These are phyloP conservation scores for Coemansia sp. DNA, from an alignment of 192 early-diverging fungal genomes.

Conservation along the genomic window DNA sequence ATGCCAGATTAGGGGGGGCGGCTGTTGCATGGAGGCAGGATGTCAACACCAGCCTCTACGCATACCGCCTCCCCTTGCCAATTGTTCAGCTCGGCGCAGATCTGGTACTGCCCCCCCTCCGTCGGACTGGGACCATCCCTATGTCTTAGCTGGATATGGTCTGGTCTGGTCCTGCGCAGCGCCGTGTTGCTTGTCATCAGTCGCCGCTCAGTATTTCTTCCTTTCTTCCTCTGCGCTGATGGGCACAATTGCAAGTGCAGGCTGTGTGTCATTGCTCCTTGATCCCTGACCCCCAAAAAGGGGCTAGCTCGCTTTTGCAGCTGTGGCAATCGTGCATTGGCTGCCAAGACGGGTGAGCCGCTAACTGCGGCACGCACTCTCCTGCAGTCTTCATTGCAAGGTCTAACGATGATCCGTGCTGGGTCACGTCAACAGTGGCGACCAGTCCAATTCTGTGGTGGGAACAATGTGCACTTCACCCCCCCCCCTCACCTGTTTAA, in stretches of 20 bases:
- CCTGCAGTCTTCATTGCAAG: not conserved
- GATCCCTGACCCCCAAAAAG: not conserved
- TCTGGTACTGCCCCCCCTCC: not conserved
- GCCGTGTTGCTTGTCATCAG: not conserved
- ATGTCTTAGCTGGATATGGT: not conserved
- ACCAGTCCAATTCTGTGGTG: not conserved
- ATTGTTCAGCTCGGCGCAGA: not conserved
- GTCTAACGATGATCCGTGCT: slow-evolving; percentile 1
- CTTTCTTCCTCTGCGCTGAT: not conserved
- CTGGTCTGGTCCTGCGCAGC: not conserved
- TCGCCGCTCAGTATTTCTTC: not conserved
- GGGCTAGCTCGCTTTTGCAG: not conserved
- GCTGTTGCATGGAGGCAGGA: not conserved
- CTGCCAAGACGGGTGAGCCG: not conserved
- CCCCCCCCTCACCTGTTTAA: not conserved
- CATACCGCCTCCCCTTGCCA: not conserved
- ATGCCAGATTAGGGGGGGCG: not conserved
- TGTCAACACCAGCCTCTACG: not conserved
- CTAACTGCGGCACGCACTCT: not conserved
- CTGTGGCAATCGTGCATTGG: slow-evolving; percentile 21
- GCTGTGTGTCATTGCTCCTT: not conserved
- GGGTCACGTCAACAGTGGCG: not conserved
- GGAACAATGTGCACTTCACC: not conserved
- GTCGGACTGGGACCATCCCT: not conserved
- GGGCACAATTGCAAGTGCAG: not conserved